A percentile compares a stretch with the other conserved stretches of the same genome.
These are phyloP conservation scores for Conticribra guillardii DNA, from an alignment of 108 stramenopile species.

Conservation along the genomic window DNA sequence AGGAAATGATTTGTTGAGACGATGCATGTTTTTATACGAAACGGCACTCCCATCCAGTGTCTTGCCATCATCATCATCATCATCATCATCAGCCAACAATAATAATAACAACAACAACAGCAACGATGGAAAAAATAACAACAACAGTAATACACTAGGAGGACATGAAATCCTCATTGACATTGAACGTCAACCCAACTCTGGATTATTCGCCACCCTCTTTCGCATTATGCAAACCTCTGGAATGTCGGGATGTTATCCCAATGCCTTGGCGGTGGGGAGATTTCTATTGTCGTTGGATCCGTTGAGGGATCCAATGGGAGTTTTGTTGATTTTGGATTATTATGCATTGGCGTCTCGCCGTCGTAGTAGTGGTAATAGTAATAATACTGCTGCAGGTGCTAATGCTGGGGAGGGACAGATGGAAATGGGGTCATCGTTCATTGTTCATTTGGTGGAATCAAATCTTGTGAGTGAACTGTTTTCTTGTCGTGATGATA, in stretches of 20 bases:
- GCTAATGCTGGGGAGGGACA: slow-evolving; percentile 40
- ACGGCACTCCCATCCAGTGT: slow-evolving; percentile 59
- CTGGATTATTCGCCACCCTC: slow-evolving; percentile 60
- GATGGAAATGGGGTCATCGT: slow-evolving; percentile 31
- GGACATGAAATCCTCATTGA: slow-evolving; percentile 56
- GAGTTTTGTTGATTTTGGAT: slow-evolving; percentile 70
- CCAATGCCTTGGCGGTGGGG: slow-evolving; percentile 58
- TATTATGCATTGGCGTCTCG: slow-evolving; percentile 66
- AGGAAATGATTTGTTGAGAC: slow-evolving; percentile 62
- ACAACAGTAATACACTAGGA: not conserved
- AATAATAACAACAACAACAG: not conserved
- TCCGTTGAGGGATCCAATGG: slow-evolving; percentile 84
- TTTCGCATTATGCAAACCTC: slow-evolving; percentile 67
- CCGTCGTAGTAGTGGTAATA: slow-evolving; percentile 13
- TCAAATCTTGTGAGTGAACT: slow-evolving; percentile 16
- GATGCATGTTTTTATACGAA: slow-evolving; percentile 75
- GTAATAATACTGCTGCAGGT: slow-evolving; percentile 32
- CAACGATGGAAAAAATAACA: slow-evolving; percentile 3
- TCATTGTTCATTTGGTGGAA: slow-evolving; percentile 42
- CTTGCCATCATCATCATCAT: slow-evolving; percentile 14
- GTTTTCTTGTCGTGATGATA: too few species aligned
- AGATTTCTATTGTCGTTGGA: slow-evolving; percentile 78
- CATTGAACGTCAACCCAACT: slow-evolving; percentile 53
- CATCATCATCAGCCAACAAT: not conserved
- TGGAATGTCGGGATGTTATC: slow-evolving; percentile 51